phyloP scores from a whole-genome alignment of 805 yeast species.

The Komagataella mondaviorum region DNA sequence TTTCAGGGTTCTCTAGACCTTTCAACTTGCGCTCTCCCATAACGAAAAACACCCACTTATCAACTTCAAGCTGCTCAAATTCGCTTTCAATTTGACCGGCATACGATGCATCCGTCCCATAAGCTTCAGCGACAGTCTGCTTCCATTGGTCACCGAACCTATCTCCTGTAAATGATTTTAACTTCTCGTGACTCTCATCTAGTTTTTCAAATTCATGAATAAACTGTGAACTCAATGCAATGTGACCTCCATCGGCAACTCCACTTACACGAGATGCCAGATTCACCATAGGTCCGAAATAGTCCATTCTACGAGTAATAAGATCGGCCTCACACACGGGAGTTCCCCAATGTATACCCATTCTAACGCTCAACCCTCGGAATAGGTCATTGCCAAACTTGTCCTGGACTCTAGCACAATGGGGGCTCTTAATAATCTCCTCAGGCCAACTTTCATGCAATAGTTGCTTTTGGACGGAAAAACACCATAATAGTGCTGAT shows the following conservation, averaged over 20 bases:
- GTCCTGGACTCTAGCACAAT: conserved; percentile 73
- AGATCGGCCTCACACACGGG: conserved; percentile 95
- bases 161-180: conserved; percentile 17
- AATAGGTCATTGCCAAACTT: conserved; percentile 43
- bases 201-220: conserved; percentile 55
- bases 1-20: conserved; percentile 90
- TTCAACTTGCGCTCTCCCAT: conserved; percentile 84
- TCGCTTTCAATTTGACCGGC: conserved; percentile 56
- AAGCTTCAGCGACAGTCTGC: conserved; percentile 19
- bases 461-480: conserved; percentile 77
- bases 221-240: conserved; percentile 75
- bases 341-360: conserved; percentile 98
- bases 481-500: conserved; percentile 87
- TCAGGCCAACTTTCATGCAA: conserved; percentile 91
- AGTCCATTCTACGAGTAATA: conserved; percentile 95
- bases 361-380: conserved; percentile 86
- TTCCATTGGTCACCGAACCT: conserved; percentile 12
- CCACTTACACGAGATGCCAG: conserved; percentile 88
- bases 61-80: conserved; percentile 44
- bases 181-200: conserved; percentile 29
- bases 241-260: conserved; percentile 98
- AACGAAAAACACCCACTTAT: conserved; percentile 55
- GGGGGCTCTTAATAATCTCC: conserved; percentile 73
- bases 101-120: conserved; percentile 21
- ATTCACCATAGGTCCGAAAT: conserved; percentile 97